These are phyloP conservation scores for Geranomyces michiganensis DNA, from an alignment of 192 early-diverging fungal genomes.

Conservation along the genomic window DNA sequence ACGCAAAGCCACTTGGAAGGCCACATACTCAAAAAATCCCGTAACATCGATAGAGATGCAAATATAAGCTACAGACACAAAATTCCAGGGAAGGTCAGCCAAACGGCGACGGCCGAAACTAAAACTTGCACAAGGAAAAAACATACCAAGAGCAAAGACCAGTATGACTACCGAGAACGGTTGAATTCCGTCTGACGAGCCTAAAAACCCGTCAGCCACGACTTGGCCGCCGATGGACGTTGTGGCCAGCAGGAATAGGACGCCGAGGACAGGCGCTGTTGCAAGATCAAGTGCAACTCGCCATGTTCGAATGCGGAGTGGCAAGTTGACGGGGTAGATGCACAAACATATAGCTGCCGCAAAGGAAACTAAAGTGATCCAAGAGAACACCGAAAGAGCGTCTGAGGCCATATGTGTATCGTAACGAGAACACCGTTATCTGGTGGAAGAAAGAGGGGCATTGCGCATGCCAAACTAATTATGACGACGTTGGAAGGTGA, in stretches of 20 bases:
- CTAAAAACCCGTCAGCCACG: slow-evolving; percentile 64
- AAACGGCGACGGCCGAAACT: too few relatives aligned
- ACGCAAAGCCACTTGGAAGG: slow-evolving; percentile 31
- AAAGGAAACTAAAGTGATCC: slow-evolving; percentile 64
- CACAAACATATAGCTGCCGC: slow-evolving; percentile 61
- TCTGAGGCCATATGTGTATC: not conserved
- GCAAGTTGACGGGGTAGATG: slow-evolving; percentile 56
- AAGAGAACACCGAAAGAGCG: slow-evolving; percentile 45
- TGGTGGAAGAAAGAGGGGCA: too few relatives aligned
- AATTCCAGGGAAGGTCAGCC: not conserved
- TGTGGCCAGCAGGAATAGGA: slow-evolving; percentile 69
- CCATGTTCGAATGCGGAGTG: slow-evolving; percentile 39
- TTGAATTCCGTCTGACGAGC: slow-evolving; percentile 56
- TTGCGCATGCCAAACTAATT: too few relatives aligned
- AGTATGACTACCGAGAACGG: slow-evolving; percentile 84
- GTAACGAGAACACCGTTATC: too few relatives aligned
- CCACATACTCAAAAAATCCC: slow-evolving; percentile 54
- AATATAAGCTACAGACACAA: slow-evolving; percentile 66
- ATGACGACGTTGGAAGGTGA: too few relatives aligned
- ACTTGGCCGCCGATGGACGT: slow-evolving; percentile 52
- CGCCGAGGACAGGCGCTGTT: slow-evolving; percentile 70
- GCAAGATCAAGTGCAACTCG: slow-evolving; percentile 57
- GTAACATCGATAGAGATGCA: slow-evolving; percentile 84
- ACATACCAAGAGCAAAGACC: slow-evolving; percentile 70
- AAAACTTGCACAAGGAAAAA: not conserved